Evolutionary conservation across 202 grass and related monocot species (phyloP).

Genomic region (Dendrocalamus latiflorus): DNA sequence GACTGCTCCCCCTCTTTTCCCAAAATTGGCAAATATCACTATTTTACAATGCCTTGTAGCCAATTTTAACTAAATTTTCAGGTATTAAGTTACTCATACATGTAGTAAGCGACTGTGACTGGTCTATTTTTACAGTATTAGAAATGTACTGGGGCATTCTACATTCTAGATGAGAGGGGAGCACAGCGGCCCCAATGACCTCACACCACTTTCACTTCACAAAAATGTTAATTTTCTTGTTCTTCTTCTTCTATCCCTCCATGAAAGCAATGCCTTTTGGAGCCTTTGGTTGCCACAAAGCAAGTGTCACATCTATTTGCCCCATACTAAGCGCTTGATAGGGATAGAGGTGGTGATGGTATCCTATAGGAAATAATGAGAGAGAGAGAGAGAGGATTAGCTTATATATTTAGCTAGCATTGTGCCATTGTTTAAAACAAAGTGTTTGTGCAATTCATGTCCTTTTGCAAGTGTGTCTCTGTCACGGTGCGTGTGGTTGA

Average conservation of each 20-base stretch:
- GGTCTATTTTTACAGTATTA: background rate
- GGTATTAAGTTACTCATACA: background rate
- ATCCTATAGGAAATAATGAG: background rate
- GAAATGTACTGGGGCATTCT: background rate
- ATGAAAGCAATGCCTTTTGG: constrained; percentile 25
- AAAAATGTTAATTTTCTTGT: background rate
- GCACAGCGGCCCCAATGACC: background rate
- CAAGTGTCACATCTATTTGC: constrained; percentile 22
- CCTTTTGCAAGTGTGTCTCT: background rate
- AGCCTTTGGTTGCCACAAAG: constrained; percentile 27
- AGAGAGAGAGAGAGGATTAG: background rate
- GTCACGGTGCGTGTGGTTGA: background rate
- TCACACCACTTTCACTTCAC: constrained; percentile 16
- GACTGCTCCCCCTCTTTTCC: too few relatives aligned
- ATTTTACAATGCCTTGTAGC: too few relatives aligned
- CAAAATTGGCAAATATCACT: background rate
- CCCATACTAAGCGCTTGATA: constrained; percentile 15
- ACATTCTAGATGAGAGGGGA: constrained; percentile 30
- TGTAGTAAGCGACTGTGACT: background rate
- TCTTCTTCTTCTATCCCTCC: background rate
- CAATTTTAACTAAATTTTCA: background rate
- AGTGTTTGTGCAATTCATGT: background rate
- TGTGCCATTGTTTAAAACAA: background rate
- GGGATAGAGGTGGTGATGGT: constrained; percentile 26
- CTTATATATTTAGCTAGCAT: background rate